Evolutionary conservation across 2,329 filamentous ascomycete species (phyloP).

Genomic region (Phialophora expanda): DNA sequence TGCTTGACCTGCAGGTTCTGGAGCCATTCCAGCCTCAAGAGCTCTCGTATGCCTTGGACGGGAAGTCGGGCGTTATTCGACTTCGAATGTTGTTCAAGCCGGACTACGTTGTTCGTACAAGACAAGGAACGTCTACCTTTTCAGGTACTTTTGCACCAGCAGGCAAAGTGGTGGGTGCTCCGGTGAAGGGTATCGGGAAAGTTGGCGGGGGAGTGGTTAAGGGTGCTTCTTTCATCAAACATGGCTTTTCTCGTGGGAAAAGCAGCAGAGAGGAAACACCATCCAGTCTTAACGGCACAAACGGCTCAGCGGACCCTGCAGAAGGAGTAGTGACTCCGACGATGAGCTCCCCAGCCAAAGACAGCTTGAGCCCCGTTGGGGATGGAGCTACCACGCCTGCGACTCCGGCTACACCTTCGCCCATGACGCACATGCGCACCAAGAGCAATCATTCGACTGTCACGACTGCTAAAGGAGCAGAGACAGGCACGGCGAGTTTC

Average conservation of each 20-base stretch:
- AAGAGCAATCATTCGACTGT: slow-evolving; percentile 57
- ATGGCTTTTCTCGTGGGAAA: slow-evolving; percentile 78
- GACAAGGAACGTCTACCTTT: slow-evolving; percentile 92
- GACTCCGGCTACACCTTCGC: slow-evolving; percentile 29
- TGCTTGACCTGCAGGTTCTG: slow-evolving; percentile 76
- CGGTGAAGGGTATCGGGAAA: slow-evolving; percentile 88
- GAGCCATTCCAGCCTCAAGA: slow-evolving; percentile 86
- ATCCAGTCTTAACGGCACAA: slow-evolving; percentile 29
- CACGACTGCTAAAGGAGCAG: slow-evolving; percentile 60
- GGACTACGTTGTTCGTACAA: slow-evolving; percentile 82
- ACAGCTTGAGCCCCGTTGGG: slow-evolving; percentile 15
- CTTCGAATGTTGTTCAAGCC: slow-evolving; percentile 90
- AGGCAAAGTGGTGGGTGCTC: slow-evolving; percentile 88
- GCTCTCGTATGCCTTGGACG: slow-evolving; percentile 75
- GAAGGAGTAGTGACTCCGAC: slow-evolving; percentile 22
- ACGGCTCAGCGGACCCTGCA: slow-evolving; percentile 25
- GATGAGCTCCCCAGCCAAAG: slow-evolving; percentile 34
- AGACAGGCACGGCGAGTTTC: slow-evolving; percentile 77
- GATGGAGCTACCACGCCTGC: slow-evolving; percentile 29
- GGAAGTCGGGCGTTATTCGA: slow-evolving; percentile 83
- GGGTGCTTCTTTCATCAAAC: slow-evolving; percentile 87
- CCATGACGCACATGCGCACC: slow-evolving; percentile 51
- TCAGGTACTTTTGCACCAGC: slow-evolving; percentile 85
- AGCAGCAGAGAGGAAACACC: slow-evolving; percentile 45
- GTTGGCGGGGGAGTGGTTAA: slow-evolving; percentile 84